phyloP scores from a whole-genome alignment of 305 asterid species.

The Lippia alba region DNA sequence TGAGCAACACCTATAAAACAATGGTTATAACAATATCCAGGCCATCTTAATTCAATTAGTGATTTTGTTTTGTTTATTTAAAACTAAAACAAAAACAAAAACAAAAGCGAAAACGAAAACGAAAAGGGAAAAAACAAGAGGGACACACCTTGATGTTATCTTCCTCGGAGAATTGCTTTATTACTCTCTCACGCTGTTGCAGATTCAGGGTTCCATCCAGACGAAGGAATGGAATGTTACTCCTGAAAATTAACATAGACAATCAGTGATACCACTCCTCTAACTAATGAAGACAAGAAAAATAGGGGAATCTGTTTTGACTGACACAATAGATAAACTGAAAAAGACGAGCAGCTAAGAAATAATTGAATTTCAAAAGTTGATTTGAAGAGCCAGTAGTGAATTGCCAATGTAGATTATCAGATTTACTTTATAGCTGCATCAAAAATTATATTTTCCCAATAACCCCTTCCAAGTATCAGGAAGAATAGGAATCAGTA shows the following conservation, averaged over 20 bases:
- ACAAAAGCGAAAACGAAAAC: conserved; percentile 12
- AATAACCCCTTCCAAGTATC: conserved; percentile 15
- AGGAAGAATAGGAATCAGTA: conserved; percentile 12
- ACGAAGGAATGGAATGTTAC: conserved; percentile 76
- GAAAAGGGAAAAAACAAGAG: conserved; percentile 7
- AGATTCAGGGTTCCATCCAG: conserved; percentile 94
- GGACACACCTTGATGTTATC: conserved; percentile 66
- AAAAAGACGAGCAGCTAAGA: conserved; percentile 2
- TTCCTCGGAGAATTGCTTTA: conserved; percentile 88
- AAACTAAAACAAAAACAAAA: neutral
- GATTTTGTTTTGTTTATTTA: neutral
- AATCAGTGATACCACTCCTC: conserved; percentile 14
- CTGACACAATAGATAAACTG: conserved; percentile 9
- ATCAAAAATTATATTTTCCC: conserved; percentile 7
- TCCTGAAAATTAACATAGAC: conserved; percentile 51
- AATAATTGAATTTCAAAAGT: conserved; percentile 3
- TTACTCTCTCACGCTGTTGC: conserved; percentile 93
- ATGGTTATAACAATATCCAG: conserved; percentile 12
- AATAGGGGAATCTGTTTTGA: neutral
- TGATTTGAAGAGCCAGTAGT: conserved; percentile 26
- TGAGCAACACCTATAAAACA: conserved; percentile 72
- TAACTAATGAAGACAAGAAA: conserved; percentile 20
- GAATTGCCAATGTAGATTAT: conserved; percentile 16
- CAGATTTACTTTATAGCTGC: neutral
- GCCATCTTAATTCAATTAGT: conserved; percentile 4